Evolutionary conservation across 2,329 filamentous ascomycete species (phyloP).

Genomic region (Fusarium brevicatenulatum): DNA sequence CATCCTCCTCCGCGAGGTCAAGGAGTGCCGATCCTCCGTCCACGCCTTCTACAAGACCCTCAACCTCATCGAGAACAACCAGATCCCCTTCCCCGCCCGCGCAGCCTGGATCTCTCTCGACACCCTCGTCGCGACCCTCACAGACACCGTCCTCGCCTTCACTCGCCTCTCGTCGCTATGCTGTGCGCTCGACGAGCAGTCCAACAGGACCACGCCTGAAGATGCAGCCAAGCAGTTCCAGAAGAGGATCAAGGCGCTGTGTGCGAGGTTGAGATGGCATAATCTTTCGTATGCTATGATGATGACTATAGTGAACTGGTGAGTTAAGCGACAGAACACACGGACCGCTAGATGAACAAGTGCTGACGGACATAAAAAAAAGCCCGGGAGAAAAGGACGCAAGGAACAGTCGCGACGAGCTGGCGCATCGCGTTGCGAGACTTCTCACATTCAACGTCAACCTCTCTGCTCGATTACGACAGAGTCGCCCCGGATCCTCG

Average conservation of each 20-base stretch:
- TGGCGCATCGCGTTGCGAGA: constrained; percentile 48
- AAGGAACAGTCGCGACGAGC: constrained; percentile 49
- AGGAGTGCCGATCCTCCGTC: constrained; percentile 52
- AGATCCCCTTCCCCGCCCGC: constrained; percentile 50
- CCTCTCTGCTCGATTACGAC: constrained; percentile 48
- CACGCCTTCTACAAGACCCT: constrained; percentile 52
- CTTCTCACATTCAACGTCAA: constrained; percentile 50
- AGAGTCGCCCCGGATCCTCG: constrained; percentile 36
- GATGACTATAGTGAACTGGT: constrained; percentile 54
- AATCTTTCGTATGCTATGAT: constrained; percentile 54
- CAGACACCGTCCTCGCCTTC: constrained; percentile 51
- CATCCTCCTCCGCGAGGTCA: constrained; percentile 49
- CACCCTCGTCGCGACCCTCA: constrained; percentile 49
- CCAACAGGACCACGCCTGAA: constrained; percentile 30
- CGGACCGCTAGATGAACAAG: constrained; percentile 6
- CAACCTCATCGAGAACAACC: constrained; percentile 46
- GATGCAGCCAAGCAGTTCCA: constrained; percentile 35
- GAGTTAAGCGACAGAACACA: constrained; percentile 12
- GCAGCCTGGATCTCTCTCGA: constrained; percentile 50
- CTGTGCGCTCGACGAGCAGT: constrained; percentile 38
- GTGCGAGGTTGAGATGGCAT: constrained; percentile 50
- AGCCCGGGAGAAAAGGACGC: constrained; percentile 51
- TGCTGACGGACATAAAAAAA: not conserved
- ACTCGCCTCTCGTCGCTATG: constrained; percentile 48
- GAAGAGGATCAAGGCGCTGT: constrained; percentile 45